A percentile compares a stretch with the other conserved stretches of the same genome.
phyloP scores from a whole-genome alignment of 352 stramenopile species.

The Globisporangium sylvaticum region DNA sequence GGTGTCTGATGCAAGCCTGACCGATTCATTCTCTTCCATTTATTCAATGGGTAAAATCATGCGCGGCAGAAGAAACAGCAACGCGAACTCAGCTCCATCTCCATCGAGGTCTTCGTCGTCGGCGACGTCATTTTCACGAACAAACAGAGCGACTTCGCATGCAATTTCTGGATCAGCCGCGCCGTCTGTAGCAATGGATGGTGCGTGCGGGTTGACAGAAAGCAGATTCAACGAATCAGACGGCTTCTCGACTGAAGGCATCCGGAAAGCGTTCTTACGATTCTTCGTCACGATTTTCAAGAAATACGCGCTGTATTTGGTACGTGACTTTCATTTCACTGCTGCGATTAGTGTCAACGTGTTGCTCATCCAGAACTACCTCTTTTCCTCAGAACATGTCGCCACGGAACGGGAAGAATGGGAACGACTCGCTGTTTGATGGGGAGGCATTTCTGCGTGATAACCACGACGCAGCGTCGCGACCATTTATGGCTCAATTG shows the following conservation, averaged over 20 bases:
- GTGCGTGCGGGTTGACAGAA: constrained; percentile 44
- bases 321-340: constrained; percentile 17
- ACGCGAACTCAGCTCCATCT: constrained; percentile 29
- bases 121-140: constrained; percentile 14
- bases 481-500: constrained; percentile 58
- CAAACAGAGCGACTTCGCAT: constrained; percentile 3
- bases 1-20: constrained; percentile 48
- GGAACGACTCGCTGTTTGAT: constrained; percentile 56
- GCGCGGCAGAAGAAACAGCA: constrained; percentile 47
- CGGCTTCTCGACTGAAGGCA: constrained; percentile 58
- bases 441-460: constrained; percentile 64
- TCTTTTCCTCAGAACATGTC: constrained; percentile 22
- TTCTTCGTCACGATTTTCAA: constrained; percentile 82
- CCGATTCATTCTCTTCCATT: constrained; percentile 44
- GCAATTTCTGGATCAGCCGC: background rate
- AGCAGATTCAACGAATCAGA: constrained; percentile 68
- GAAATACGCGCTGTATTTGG: constrained; percentile 76
- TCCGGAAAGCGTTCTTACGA: constrained; percentile 72
- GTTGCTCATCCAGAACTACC: background rate
- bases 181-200: constrained; percentile 21
- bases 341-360: background rate
- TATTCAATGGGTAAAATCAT: constrained; percentile 76
- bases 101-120: constrained; percentile 26
- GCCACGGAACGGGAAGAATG: constrained; percentile 18
- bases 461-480: constrained; percentile 52